phyloP scores from a whole-genome alignment of 441 rosid genomes.

The Corymbia calophylla region DNA sequence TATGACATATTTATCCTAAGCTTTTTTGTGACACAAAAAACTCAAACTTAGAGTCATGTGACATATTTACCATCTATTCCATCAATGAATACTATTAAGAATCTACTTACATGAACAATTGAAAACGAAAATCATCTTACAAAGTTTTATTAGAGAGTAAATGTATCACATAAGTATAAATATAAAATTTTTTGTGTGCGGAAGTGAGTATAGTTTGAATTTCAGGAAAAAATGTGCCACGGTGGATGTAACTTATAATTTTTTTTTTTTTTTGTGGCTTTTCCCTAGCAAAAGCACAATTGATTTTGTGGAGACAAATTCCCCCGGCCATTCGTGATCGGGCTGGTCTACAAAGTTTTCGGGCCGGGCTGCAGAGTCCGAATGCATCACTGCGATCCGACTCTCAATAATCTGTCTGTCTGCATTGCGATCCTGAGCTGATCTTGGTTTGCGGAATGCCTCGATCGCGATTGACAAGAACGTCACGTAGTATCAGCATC shows the following conservation, averaged over 20 bases:
- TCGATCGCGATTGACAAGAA: neutral
- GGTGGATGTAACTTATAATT: neutral
- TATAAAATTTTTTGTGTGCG: no score
- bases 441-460: neutral
- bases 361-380: neutral
- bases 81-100: no score
- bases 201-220: neutral
- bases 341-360: neutral
- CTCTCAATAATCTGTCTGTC: neutral
- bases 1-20: no score
- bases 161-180: rapidly evolving
- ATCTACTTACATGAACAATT: neutral
- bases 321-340: no score
- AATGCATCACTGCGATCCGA: neutral
- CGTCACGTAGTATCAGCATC: neutral
- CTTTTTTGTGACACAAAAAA: no score
- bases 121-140: no score
- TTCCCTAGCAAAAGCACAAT: neutral
- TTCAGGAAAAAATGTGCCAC: neutral
- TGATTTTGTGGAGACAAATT: no score
- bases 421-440: neutral
- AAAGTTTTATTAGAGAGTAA: neutral
- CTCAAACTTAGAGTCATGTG: no score
- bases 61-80: neutral
- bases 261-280: neutral